A percentile compares a stretch with the other conserved stretches of the same genome.
Conservation (phyloP, 2,329 filamentous ascomycete genomes). For the Aspergillus tubingensis region DNA sequence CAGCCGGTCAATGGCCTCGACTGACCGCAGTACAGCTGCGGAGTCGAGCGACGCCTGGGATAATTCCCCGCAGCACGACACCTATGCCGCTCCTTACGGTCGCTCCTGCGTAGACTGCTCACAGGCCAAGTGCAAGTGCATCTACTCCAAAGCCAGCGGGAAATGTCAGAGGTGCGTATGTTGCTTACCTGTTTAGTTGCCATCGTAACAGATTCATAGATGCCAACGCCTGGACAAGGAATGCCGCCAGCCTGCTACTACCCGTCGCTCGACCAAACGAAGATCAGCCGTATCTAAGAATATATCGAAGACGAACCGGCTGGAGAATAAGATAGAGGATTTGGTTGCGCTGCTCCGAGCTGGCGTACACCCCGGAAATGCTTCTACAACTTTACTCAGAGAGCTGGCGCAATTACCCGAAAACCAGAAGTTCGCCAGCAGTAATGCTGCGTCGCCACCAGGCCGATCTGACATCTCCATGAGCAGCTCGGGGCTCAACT, state of each 20-base stretch:
- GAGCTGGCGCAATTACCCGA: neutral
- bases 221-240: constrained; percentile 47
- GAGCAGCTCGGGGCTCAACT: neutral
- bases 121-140: constrained; percentile 28
- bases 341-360: constrained; percentile 28
- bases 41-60: neutral
- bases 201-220: constrained; percentile 22
- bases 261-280: constrained; percentile 31
- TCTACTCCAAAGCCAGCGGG: constrained; percentile 10
- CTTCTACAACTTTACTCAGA: neutral
- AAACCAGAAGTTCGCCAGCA: neutral
- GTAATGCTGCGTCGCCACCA: neutral
- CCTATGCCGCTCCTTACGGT: constrained; percentile 13
- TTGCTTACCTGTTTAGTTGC: neutral
- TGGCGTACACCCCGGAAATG: neutral
- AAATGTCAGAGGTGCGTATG: constrained; percentile 14
- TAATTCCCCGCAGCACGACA: constrained; percentile 3
- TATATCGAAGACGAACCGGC: constrained; percentile 20
- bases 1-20: neutral
- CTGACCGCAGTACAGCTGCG: neutral
- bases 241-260: constrained; percentile 40
- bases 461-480: neutral
- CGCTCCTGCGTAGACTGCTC: constrained; percentile 26
- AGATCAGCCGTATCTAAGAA: constrained; percentile 4
- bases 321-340: constrained; percentile 31